phyloP scores from a whole-genome alignment of 176 grass and related monocot genomes.

The Miscanthus lutarioriparius region DNA sequence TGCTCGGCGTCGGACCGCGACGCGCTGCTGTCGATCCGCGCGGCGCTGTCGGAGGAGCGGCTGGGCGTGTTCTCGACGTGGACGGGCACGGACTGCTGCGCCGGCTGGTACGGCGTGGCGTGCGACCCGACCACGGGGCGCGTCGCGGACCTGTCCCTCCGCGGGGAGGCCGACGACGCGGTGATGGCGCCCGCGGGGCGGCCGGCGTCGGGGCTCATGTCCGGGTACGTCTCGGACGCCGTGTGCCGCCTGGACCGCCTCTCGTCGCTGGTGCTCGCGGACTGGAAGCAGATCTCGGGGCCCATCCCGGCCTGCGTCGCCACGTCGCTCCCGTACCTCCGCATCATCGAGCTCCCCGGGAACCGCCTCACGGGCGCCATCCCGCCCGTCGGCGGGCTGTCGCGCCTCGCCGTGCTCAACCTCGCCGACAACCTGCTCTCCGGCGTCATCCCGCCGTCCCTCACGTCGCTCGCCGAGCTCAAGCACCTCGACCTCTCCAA shows the following conservation, averaged over 20 bases:
- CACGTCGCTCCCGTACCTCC: slow-evolving; percentile 57
- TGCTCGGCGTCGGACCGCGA: slow-evolving; percentile 46
- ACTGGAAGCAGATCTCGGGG: slow-evolving; percentile 94
- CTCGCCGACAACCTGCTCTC: slow-evolving; percentile 77
- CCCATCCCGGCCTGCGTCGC: slow-evolving; percentile 71
- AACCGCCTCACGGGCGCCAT: slow-evolving; percentile 75
- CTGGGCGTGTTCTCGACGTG: slow-evolving; percentile 88
- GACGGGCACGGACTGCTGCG: slow-evolving; percentile 76
- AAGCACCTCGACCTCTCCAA: slow-evolving; percentile 91
- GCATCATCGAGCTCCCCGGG: slow-evolving; percentile 77
- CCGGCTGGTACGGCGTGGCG: slow-evolving; percentile 85
- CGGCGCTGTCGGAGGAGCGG: slow-evolving; percentile 63
- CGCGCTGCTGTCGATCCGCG: slow-evolving; percentile 70
- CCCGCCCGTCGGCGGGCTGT: slow-evolving; percentile 62
- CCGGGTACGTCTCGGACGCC: slow-evolving; percentile 77
- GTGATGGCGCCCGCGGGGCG: slow-evolving; percentile 63
- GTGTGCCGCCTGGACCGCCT: slow-evolving; percentile 74
- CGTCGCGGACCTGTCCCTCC: slow-evolving; percentile 72
- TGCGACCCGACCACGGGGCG: slow-evolving; percentile 74
- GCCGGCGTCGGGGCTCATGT: slow-evolving; percentile 74
- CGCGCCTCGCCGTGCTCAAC: slow-evolving; percentile 84
- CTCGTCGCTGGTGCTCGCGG: slow-evolving; percentile 67
- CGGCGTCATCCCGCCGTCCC: slow-evolving; percentile 49
- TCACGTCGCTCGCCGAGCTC: slow-evolving; percentile 51
- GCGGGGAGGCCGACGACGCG: slow-evolving; percentile 82